Evolutionary conservation across 306 rosid species (phyloP), one percentile per base, ranked within the genome.

Genomic region (Betula pendula): DNA sequence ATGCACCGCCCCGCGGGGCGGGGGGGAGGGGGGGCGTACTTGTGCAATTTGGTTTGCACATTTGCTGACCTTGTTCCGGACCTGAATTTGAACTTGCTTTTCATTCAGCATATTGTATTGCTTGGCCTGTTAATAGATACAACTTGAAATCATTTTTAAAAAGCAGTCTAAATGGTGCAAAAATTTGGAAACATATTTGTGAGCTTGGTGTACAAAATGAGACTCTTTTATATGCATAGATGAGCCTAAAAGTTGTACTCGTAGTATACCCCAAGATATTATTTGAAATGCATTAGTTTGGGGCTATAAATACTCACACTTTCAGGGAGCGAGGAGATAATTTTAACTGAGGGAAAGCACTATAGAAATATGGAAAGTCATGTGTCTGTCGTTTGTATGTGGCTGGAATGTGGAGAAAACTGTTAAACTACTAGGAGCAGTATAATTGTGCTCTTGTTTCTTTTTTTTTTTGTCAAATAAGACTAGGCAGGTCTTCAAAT

Each of bases 341-440:
- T 13, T 62, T 62, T 16, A 29, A 19, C 20, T 33, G 5, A 31
- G 22, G 68, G 11, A 24, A 62, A 62, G 68, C 6, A 15, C 6
- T 33, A 2, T 62, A 62, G 68, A 62, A 35, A 62, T 62, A 62
- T 31, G 68, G 24, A 62, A 62, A 25, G 20, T 62, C 43, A 62
- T 31, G n/a, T 59, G 68, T 16, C 68, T 62, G 43, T 31, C 27
- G 33, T 12, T 17, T 56, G 27, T 56, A 1, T 56, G 63, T 13
- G 3, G 42, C 7, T 38, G 42, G 42, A 38, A 0, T 38, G 20
- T 62, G 6, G 15, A 31, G 68, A 16, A 33, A 62, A 31, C 44
- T 31, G 44, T 62, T 62, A 62, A 62, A 62, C 20, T 16, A 16
- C 68, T 62, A 15, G 43, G 17, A 7, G 24, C 7, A 19, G 49